Conservation (phyloP, 208 protist genomes). For the Trypanosoma platydactyli region DNA sequence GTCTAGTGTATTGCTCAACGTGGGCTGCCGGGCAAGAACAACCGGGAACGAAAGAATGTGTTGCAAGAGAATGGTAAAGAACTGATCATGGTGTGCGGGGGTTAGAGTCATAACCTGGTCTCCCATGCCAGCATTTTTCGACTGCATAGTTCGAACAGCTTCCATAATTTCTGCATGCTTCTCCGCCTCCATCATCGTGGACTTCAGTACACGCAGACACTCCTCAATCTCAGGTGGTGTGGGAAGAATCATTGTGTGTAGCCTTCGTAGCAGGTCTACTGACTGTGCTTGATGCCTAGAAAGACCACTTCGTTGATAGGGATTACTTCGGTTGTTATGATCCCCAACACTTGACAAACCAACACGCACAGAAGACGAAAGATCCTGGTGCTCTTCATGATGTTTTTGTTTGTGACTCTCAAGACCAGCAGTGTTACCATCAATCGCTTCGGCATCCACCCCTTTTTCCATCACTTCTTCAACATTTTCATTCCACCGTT, state of each 20-base stretch:
- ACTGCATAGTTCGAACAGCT: conserved; percentile 25
- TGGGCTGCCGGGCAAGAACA: conserved; percentile 27
- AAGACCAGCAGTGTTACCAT: too few species aligned
- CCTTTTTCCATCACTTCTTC: too few species aligned
- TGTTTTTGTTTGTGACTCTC: too few species aligned
- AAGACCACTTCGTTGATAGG: conserved; percentile 22
- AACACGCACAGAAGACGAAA: background rate
- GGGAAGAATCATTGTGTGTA: conserved; percentile 57
- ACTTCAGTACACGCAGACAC: conserved; percentile 41
- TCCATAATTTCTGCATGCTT: conserved; percentile 55
- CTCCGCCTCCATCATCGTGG: conserved; percentile 41
- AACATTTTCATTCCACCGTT: background rate
- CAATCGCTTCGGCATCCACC: too few species aligned
- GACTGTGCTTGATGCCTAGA: conserved; percentile 40
- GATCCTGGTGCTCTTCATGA: background rate
- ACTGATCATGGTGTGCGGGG: conserved; percentile 15
- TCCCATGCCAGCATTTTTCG: background rate
- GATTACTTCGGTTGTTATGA: background rate
- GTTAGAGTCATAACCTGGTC: background rate
- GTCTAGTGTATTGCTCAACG: conserved; percentile 43
- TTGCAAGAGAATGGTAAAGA: conserved; percentile 40
- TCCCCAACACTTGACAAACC: background rate
- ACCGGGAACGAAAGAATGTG: conserved; percentile 33
- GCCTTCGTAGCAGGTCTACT: conserved; percentile 42
- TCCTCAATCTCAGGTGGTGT: conserved; percentile 56